Base-by-base conservation (phyloP, 768 basidiomycete genomes). In the Gymnopilus dilepis region DNA sequence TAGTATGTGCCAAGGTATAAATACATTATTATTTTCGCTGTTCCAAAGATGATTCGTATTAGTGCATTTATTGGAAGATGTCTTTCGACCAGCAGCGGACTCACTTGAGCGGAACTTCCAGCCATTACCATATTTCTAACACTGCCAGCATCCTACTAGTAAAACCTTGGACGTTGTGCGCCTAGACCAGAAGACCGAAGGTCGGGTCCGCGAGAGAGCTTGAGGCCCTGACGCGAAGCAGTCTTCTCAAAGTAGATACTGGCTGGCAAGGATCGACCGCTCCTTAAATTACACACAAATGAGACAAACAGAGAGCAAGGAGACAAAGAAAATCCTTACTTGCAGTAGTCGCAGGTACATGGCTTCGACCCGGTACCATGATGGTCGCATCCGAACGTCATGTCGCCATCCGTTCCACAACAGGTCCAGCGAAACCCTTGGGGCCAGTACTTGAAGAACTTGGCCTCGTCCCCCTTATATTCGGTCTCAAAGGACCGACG, bases 291-390 rank as follows among this genome's bases (percentile, higher is more conserved):
- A 42, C 17, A 43, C 24, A 15, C 47, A 45, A 33, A 17, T 60
- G 33, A 54, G 19, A 26, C 4, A 22, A 33, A 12, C 0, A 6
- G n/a, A 6, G 58, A 9, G 17, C 22, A 19, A 1, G 6, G 24
- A 26, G 19, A 22, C 2, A 19, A 40, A 50, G 56, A 48, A 11
- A 9, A 28, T 26, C 65, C 72, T 19, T 28, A 76, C 76, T 67
- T 70, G 75, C 77, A 79, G 57, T 71, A 78, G 65, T 78, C 74
- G 60, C 76, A 79, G 54, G 75, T 74, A 52, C 77, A 78, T 1
- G 73, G 74, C 21, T 60, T 69, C 5, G 64, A 67, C 2, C 77
- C 77, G 3, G 76, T 67, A 13, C 77, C 77, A 67, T 79, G 77
- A 65, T 78, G 77, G 61, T 79, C 77, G 55, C 77, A 78, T 31